A percentile compares a stretch with the other conserved stretches of the same genome.
These are phyloP conservation scores for Venturia carpophila DNA, from an alignment of 2,329 filamentous ascomycete genomes.

Conservation along the genomic window DNA sequence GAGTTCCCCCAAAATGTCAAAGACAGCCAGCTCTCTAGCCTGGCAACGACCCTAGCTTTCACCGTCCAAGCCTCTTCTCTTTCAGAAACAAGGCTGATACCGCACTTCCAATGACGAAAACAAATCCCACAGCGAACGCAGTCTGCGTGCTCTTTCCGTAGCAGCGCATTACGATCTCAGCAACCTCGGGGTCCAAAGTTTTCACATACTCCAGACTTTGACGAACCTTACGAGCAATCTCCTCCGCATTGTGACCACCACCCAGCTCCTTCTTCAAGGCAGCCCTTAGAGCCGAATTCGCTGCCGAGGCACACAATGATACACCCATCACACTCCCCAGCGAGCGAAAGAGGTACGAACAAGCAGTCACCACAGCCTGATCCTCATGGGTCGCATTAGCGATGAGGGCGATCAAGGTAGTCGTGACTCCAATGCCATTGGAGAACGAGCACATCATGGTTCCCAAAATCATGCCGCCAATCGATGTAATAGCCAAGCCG, in stretches of 20 bases:
- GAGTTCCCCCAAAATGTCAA: background rate
- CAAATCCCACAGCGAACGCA: constrained; percentile 44
- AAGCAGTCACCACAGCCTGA: constrained; percentile 68
- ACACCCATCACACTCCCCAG: constrained; percentile 60
- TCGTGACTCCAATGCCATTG: constrained; percentile 58
- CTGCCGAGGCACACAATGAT: constrained; percentile 61
- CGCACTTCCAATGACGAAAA: constrained; percentile 43
- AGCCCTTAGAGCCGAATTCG: constrained; percentile 59
- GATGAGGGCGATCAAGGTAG: constrained; percentile 62
- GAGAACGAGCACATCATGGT: constrained; percentile 48
- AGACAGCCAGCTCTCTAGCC: background rate
- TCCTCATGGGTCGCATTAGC: constrained; percentile 60
- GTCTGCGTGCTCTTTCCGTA: constrained; percentile 53
- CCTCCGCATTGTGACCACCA: constrained; percentile 50
- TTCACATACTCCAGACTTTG: constrained; percentile 63
- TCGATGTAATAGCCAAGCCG: constrained; percentile 43
- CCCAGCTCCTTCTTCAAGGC: constrained; percentile 48
- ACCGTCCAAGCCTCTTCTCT: constrained; percentile 32
- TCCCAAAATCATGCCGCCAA: constrained; percentile 48
- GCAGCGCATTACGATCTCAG: constrained; percentile 54
- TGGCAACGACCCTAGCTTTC: background rate
- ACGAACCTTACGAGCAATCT: constrained; percentile 61
- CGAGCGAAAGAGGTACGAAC: constrained; percentile 72
- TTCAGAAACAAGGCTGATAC: constrained; percentile 38
- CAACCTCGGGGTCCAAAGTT: constrained; percentile 52